Evolutionary conservation across 2,329 filamentous ascomycete genomes (phyloP), one percentile per base, ranked within the genome.

Genomic region (Arthrobotrys conoides): DNA sequence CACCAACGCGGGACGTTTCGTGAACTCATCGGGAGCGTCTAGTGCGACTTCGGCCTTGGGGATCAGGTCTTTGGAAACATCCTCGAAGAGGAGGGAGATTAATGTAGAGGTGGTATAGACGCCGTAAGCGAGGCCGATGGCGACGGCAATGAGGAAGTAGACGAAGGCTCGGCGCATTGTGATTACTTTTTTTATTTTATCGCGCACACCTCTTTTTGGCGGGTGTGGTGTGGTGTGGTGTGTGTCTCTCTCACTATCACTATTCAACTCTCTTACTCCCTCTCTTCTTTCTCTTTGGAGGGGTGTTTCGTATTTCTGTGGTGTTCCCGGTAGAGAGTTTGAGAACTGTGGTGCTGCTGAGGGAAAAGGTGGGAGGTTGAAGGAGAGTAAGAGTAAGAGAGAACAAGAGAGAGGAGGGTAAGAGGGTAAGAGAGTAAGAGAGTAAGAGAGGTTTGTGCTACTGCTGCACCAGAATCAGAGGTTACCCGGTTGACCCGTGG

Each of bases 41-140:
- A 89, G 88, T 14, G 90, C 90, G 51, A 93, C 87, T 81, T 93
- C 91, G 65, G 88, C 87, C 80, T 87, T 87, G 80, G 88, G 88
- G 73, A 93, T 93, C 68, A 89, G 89, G 85, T 92, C 90, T 79
- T 87, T 87, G 18, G 88, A 86, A 80, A 90, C 91, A 85, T 91
- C 89, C 84, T 91, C 88, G 81, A 92, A 86, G 53, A 94, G 87
- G 10, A 94, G 87, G 8, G 89, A 89, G 75, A 94, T 87, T 41
- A 94, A 87, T 8, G 91, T 93, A 85, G 90, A 92, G 82, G 93
- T 90, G 80, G 87, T 88, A 84, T 90, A 88, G 36, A 93, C 85
- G 44, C 93, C 87, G 83, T 91, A 88, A 64, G 87, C 86, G 81
- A 93, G 84, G 80, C 93, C 86, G 76, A 90, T 80, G 64, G 91